Percentiles rank a stretch among this genome's conserved stretches.
Conservation (phyloP, 31 red algal species). For the Porphyra umbilicalis region DNA sequence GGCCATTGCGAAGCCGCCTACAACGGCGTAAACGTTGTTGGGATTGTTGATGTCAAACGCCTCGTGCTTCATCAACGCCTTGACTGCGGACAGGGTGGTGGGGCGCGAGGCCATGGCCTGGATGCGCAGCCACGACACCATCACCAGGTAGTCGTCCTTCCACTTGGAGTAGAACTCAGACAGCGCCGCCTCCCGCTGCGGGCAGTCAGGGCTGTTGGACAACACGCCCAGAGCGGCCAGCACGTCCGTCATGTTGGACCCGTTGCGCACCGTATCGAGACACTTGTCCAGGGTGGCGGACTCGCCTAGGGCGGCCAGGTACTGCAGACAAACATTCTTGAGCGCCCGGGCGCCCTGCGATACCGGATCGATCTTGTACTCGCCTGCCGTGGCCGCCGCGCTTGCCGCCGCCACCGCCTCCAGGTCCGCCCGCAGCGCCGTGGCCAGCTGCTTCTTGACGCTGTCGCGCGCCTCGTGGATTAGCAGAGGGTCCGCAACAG, state of each 20-base stretch:
- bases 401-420: conserved; percentile 23
- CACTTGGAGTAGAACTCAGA: conserved; percentile 86
- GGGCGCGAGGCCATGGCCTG: conserved; percentile 64
- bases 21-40: conserved; percentile 81
- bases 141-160: conserved; percentile 61
- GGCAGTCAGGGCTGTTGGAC: conserved; percentile 3
- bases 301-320: conserved; percentile 53
- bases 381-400: conserved; percentile 20
- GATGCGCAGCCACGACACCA: conserved; percentile 92
- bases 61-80: conserved; percentile 61
- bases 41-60: conserved; percentile 76
- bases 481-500: conserved; percentile 54
- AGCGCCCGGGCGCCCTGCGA: conserved; percentile 64
- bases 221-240: conserved; percentile 66
- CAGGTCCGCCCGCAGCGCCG: conserved; percentile 33
- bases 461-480: conserved; percentile 58
- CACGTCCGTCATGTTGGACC: conserved; percentile 87
- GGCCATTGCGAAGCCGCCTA: conserved; percentile 64
- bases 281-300: conserved; percentile 25
- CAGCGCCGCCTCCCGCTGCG: conserved; percentile 57
- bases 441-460: conserved; percentile 45
- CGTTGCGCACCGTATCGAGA: conserved; percentile 46
- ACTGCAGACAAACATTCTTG: conserved; percentile 52
- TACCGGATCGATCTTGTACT: conserved; percentile 56
- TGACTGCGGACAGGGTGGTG: conserved; percentile 63